Conservation (phyloP, 2,329 filamentous ascomycete species). For the Xylaria sp. region DNA sequence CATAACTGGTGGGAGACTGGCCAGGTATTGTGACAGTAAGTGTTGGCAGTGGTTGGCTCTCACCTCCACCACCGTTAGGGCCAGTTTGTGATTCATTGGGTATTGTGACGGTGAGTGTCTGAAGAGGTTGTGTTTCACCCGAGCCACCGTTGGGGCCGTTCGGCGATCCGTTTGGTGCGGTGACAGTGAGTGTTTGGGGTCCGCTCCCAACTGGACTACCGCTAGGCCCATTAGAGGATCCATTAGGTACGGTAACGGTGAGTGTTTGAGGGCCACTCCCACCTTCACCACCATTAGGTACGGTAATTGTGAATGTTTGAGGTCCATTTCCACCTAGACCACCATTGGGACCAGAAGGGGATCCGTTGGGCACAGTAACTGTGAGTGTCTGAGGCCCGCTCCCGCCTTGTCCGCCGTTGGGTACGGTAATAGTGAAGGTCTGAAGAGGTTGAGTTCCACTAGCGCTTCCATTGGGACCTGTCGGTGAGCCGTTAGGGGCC, state of each 20-base stretch:
- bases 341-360: slow-evolving; percentile 1
- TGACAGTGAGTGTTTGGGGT: slow-evolving; percentile 22
- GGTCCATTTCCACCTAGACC: background rate
- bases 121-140: slow-evolving; percentile 8
- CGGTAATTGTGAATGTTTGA: slow-evolving; percentile 20
- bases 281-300: slow-evolving; percentile 6
- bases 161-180: slow-evolving; percentile 14
- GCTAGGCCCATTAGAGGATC: background rate
- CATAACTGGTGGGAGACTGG: slow-evolving; percentile 24
- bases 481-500: slow-evolving; percentile 21
- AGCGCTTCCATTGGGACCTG: slow-evolving; percentile 7
- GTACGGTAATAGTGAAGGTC: slow-evolving; percentile 30
- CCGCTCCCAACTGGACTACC: slow-evolving; percentile 11
- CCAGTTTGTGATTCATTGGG: slow-evolving; percentile 20
- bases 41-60: slow-evolving; percentile 19
- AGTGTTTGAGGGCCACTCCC: slow-evolving; percentile 7
- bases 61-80: slow-evolving; percentile 10
- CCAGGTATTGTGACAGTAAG: slow-evolving; percentile 32
- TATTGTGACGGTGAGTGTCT: slow-evolving; percentile 25
- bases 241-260: slow-evolving; percentile 8
- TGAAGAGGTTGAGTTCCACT: slow-evolving; percentile 20
- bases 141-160: background rate
- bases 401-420: slow-evolving; percentile 11
- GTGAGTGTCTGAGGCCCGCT: slow-evolving; percentile 23
- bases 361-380: slow-evolving; percentile 22